Evolutionary conservation across 1,284 basidiomycete genomes (phyloP).

Genomic region (Macrocystidia cucumis): DNA sequence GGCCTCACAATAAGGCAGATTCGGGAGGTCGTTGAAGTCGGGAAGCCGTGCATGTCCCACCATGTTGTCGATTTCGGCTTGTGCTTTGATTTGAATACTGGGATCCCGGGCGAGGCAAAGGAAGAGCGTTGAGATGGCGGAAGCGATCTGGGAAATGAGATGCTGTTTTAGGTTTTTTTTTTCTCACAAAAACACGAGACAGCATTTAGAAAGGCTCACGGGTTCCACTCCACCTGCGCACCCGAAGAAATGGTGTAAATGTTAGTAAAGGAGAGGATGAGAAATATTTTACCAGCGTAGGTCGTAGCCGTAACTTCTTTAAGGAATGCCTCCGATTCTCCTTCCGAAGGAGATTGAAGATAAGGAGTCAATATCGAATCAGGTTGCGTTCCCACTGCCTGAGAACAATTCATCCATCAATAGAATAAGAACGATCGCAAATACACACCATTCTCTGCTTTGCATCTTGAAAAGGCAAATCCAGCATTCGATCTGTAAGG

Average conservation of each 20-base stretch:
- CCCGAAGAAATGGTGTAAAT: background rate
- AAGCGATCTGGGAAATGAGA: slow-evolving; percentile 14
- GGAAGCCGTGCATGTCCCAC: slow-evolving; percentile 26
- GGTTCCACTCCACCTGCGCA: slow-evolving; percentile 9
- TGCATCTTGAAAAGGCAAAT: too few species aligned
- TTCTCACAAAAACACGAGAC: background rate
- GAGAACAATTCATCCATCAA: too few species aligned
- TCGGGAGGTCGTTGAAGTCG: slow-evolving; percentile 18
- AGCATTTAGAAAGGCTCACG: background rate
- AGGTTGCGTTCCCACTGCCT: too few species aligned
- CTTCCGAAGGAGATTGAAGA: too few species aligned
- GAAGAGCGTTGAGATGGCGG: slow-evolving; percentile 20
- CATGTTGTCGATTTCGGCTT: slow-evolving; percentile 27
- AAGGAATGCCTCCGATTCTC: slow-evolving; percentile 13
- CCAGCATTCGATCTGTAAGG: slow-evolving; percentile 18
- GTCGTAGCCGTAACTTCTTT: slow-evolving; percentile 14
- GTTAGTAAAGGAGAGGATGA: slow-evolving; percentile 5
- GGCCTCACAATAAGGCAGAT: slow-evolving; percentile 27
- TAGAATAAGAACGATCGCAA: too few species aligned
- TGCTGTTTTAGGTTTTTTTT: too few species aligned
- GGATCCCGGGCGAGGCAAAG: slow-evolving; percentile 25
- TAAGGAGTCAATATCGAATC: too few species aligned
- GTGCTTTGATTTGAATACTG: slow-evolving; percentile 23
- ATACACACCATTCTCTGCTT: too few species aligned
- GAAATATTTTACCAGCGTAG: slow-evolving; percentile 11